Percentiles rank a stretch among this genome's conserved stretches.
Evolutionary conservation across 2,329 filamentous ascomycete species (phyloP).

Genomic region (Exophiala viscosa): DNA sequence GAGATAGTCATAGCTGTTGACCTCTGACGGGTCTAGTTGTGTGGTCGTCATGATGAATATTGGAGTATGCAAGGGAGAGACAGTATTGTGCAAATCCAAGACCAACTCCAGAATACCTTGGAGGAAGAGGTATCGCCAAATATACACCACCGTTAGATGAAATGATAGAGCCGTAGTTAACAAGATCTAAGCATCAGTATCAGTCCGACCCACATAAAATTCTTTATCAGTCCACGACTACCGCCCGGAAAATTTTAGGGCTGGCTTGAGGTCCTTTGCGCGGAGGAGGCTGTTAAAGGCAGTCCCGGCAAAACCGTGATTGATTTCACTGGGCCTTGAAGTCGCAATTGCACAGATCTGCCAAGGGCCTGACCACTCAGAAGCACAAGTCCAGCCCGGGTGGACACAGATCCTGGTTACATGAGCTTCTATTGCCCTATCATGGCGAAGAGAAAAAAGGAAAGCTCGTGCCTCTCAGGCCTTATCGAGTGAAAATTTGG

Average conservation of each 20-base stretch:
- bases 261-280: neutral
- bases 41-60: slow-evolving; percentile 61
- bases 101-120: no score
- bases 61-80: neutral
- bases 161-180: neutral
- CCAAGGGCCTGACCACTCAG: no score
- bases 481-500: no score
- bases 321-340: neutral
- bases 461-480: no score
- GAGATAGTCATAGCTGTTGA: slow-evolving; percentile 74
- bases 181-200: neutral
- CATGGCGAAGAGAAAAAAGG: no score
- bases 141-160: neutral
- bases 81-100: no score
- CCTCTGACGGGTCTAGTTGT: slow-evolving; percentile 60
- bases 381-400: no score
- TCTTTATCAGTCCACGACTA: neutral
- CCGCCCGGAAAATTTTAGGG: neutral
- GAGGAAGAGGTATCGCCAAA: neutral
- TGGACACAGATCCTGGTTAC: no score
- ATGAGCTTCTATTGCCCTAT: no score
- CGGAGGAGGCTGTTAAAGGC: neutral
- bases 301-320: neutral
- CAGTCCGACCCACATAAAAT: neutral
- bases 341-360: no score